Conservation (phyloP, 768 basidiomycete species). For the Naganishia vaughanmartiniae region DNA sequence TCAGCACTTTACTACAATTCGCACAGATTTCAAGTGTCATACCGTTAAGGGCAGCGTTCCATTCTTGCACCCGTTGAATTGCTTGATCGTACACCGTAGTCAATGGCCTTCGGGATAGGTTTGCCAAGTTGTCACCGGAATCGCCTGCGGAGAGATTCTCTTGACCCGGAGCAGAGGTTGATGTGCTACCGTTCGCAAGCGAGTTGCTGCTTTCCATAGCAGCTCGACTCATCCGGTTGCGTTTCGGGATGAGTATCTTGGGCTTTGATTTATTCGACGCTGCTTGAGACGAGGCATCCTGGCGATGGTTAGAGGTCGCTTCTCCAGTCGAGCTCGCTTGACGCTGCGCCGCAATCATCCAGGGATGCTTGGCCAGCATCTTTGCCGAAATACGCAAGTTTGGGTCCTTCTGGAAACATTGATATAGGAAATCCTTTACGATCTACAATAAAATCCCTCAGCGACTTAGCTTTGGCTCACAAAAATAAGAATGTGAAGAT, state of each 20-base stretch:
- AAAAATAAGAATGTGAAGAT: not conserved
- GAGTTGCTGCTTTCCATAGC: not conserved
- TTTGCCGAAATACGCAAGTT: constrained; percentile 91
- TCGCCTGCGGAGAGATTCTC: no score
- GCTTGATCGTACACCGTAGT: constrained; percentile 84
- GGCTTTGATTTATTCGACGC: constrained; percentile 52
- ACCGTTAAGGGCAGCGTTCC: constrained; percentile 97
- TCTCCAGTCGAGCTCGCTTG: constrained; percentile 58
- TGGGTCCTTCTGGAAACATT: constrained; percentile 97
- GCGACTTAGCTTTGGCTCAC: not conserved
- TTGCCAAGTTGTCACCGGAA: constrained; percentile 26
- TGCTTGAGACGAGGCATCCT: constrained; percentile 10
- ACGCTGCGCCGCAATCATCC: constrained; percentile 85
- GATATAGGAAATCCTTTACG: constrained; percentile 92
- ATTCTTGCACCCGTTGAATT: constrained; percentile 91
- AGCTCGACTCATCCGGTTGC: not conserved
- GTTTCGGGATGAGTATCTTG: constrained; percentile 45
- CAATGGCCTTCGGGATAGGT: constrained; percentile 56
- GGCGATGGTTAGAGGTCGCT: not conserved
- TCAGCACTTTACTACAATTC: not conserved
- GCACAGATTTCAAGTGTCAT: constrained; percentile 37
- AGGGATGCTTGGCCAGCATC: constrained; percentile 87
- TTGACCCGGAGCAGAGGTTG: not conserved
- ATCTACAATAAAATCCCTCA: constrained; percentile 56
- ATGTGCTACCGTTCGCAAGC: not conserved